phyloP scores from a whole-genome alignment of 768 basidiomycete species.

The Termitomyces titanicus region DNA sequence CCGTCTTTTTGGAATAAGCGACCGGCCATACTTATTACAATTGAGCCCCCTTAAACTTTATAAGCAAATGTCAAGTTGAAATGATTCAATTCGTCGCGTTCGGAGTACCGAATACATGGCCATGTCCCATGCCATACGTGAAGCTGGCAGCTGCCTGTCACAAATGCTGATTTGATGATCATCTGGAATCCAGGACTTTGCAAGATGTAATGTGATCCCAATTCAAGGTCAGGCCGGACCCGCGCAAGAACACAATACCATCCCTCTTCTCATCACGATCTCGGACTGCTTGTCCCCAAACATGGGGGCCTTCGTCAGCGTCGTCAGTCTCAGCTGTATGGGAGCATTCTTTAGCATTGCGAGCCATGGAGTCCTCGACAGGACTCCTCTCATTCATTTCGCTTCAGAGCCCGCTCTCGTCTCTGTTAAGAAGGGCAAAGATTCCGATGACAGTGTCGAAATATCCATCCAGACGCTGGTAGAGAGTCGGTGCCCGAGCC shows the following conservation, averaged over 20 bases:
- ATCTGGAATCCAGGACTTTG: too few species aligned
- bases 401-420: constrained; percentile 33
- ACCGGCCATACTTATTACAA: too few species aligned
- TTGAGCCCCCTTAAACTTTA: too few species aligned
- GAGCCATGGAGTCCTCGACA: constrained; percentile 15
- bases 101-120: too few species aligned
- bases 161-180: too few species aligned
- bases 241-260: constrained; percentile 4
- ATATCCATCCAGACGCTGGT: constrained; percentile 36
- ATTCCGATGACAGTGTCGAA: constrained; percentile 28
- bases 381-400: constrained; percentile 34
- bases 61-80: too few species aligned
- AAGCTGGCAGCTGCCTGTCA: too few species aligned
- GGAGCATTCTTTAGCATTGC: constrained; percentile 27
- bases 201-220: too few species aligned
- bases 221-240: constrained; percentile 6
- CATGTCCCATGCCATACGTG: too few species aligned
- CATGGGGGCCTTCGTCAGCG: constrained; percentile 29
- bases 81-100: too few species aligned
- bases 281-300: not conserved
- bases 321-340: constrained; percentile 29
- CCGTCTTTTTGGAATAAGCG: too few species aligned
- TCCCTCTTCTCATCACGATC: not conserved
- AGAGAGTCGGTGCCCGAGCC: constrained; percentile 37
- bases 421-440: constrained; percentile 27